Evolutionary conservation across 2,329 filamentous ascomycete species (phyloP).

Genomic region (Nannizzia gypsea): DNA sequence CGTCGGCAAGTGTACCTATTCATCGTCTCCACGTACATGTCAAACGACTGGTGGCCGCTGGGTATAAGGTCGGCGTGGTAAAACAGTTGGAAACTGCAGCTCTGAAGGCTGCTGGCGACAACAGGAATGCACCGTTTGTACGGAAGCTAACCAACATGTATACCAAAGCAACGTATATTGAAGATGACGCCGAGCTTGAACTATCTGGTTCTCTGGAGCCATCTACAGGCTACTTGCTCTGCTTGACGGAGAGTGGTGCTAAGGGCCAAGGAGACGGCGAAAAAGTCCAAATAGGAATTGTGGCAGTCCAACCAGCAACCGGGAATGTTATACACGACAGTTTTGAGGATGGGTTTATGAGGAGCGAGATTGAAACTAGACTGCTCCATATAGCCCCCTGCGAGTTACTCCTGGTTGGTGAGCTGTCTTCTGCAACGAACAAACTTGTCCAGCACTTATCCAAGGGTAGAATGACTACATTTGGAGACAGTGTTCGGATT

Average conservation of each 20-base stretch:
- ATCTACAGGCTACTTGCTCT: conserved; percentile 77
- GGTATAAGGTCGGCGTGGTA: conserved; percentile 92
- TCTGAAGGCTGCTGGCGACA: conserved; percentile 88
- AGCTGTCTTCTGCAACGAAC: conserved; percentile 79
- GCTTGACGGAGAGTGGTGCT: conserved; percentile 72
- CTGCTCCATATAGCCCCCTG: conserved; percentile 89
- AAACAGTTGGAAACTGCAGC: conserved; percentile 91
- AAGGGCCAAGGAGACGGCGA: conserved; percentile 80
- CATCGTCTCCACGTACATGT: conserved; percentile 87
- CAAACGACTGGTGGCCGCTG: conserved; percentile 80
- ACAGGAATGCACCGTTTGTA: conserved; percentile 81
- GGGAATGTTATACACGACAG: conserved; percentile 92
- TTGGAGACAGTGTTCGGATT: conserved; percentile 78
- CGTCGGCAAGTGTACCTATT: conserved; percentile 88
- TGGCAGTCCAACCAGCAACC: conserved; percentile 90
- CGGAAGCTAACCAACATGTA: conserved; percentile 92
- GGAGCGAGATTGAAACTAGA: conserved; percentile 90
- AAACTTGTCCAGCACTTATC: conserved; percentile 86
- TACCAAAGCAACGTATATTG: conserved; percentile 90
- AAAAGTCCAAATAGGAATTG: conserved; percentile 78
- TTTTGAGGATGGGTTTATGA: conserved; percentile 96
- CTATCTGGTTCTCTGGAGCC: conserved; percentile 43
- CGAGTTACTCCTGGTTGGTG: conserved; percentile 85
- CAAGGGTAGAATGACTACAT: conserved; percentile 78
- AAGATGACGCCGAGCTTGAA: conserved; percentile 72